Percentiles rank a stretch among this genome's conserved stretches.
phyloP scores from a whole-genome alignment of 1,284 basidiomycete genomes.

The Naganishia sp. region DNA sequence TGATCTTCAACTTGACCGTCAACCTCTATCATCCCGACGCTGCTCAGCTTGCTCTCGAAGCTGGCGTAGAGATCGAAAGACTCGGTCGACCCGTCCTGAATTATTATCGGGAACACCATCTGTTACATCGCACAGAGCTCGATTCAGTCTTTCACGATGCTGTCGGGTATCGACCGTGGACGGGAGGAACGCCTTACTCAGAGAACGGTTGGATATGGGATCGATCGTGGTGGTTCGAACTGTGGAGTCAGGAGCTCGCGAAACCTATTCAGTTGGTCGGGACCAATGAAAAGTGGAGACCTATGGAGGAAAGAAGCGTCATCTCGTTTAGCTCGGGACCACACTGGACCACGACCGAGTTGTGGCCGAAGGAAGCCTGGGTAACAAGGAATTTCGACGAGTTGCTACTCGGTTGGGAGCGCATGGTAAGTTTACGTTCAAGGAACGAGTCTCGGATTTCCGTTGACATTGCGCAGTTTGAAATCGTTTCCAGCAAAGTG shows the following conservation, averaged over 20 bases:
- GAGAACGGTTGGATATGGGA: slow-evolving; percentile 22
- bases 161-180: slow-evolving; percentile 11
- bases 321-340: slow-evolving; percentile 25
- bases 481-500: background rate
- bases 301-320: slow-evolving; percentile 10
- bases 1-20: slow-evolving; percentile 17
- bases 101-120: slow-evolving; percentile 28
- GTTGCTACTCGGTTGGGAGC: slow-evolving; percentile 3
- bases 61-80: slow-evolving; percentile 17
- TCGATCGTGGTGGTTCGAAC: slow-evolving; percentile 17
- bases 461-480: background rate
- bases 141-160: slow-evolving; percentile 8
- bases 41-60: background rate
- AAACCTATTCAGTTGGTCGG: slow-evolving; percentile 10
- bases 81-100: slow-evolving; percentile 8
- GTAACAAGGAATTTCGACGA: slow-evolving; percentile 7
- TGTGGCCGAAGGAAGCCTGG: background rate
- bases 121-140: slow-evolving; percentile 13
- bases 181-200: background rate
- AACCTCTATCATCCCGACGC: slow-evolving; percentile 7
- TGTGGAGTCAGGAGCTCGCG: slow-evolving; percentile 14
- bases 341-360: slow-evolving; percentile 19
- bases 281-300: background rate
- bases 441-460: background rate
- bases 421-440: background rate